phyloP scores from a whole-genome alignment of 345 rosid genomes.

The Brassica nigra region DNA sequence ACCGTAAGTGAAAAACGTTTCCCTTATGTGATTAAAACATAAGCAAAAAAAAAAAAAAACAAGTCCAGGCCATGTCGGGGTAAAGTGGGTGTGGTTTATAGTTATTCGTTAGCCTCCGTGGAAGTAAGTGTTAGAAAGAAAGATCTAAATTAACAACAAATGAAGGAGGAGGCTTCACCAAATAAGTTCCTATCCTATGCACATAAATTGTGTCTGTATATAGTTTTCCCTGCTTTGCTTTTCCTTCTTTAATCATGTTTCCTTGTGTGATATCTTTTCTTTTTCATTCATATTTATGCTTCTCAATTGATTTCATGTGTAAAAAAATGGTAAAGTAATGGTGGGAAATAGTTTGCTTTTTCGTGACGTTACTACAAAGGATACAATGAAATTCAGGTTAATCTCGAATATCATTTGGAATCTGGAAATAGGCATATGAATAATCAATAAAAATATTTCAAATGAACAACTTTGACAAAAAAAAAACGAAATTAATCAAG shows the following conservation, averaged over 20 bases:
- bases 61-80: conserved; percentile 12
- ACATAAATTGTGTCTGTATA: conserved; percentile 40
- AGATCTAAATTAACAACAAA: conserved; percentile 17
- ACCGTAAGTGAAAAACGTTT: conserved; percentile 7
- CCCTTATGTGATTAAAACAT: conserved; percentile 6
- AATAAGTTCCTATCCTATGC: conserved; percentile 36
- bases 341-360: conserved; percentile 26
- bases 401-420: not conserved
- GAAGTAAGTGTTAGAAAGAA: conserved; percentile 15
- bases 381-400: not conserved
- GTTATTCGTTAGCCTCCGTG: conserved; percentile 40
- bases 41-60: not conserved
- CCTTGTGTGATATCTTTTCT: conserved; percentile 36
- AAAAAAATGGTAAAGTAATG: conserved; percentile 36
- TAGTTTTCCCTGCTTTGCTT: conserved; percentile 29
- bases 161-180: conserved; percentile 43
- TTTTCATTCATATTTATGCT: conserved; percentile 15
- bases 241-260: conserved; percentile 11
- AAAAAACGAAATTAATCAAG: no score
- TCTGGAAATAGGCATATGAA: not conserved
- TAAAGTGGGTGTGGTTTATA: conserved; percentile 40
- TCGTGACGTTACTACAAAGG: not conserved
- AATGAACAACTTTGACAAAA: not conserved
- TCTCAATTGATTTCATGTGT: conserved; percentile 40
- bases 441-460: not conserved